Base-by-base conservation (phyloP, 179 eudicot genomes). In the Amaranthus tricolor region DNA sequence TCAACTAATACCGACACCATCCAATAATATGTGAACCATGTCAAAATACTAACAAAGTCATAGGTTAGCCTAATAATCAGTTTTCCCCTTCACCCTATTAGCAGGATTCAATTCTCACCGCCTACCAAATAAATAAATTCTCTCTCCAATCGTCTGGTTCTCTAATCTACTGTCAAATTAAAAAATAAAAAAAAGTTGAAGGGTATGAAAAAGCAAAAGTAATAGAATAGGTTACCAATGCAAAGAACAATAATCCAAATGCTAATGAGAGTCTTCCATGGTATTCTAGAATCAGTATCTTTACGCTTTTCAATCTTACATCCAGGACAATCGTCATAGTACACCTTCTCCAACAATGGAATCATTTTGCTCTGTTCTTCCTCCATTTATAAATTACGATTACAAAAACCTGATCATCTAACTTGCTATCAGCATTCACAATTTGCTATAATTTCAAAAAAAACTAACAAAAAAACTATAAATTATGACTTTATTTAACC, bases 291-390 rank as follows among this genome's bases (percentile, higher is more conserved):
- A 1, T 76, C 63, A 15, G 83, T 72, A 52, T 80, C 77, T 60
- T 76, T 80, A 2, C 63, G 68, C 68, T 58, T 76, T 17, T 80
- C 69, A 1, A 80, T 76, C 57, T 47, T 65, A 17, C 83, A 80
- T 15, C 83, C 83, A 17, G 83, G 72, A 76, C 83, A 80, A 65
- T 52, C 79, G 16, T 80, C 80, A 71, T 77, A 71, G 64, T 77
- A 77, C 15, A 71, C 71, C 50, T 71, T 77, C 62, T 71, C 24
- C 54, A 71, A 16, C 19, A 77, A 24, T 1, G 76, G 80, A 15
- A 64, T 49, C 9, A 5, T 14, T 64, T 55, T 31, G 20, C 44
- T 57, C n/a, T 31, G 40, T 31, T 71, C 80, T 45, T 16, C 75
- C 64, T 53, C 71, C 75, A 76, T 70, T 69, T 76, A 1, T 31